Conservation (phyloP, 2,329 filamentous ascomycete species). For the Camillea tinctor region DNA sequence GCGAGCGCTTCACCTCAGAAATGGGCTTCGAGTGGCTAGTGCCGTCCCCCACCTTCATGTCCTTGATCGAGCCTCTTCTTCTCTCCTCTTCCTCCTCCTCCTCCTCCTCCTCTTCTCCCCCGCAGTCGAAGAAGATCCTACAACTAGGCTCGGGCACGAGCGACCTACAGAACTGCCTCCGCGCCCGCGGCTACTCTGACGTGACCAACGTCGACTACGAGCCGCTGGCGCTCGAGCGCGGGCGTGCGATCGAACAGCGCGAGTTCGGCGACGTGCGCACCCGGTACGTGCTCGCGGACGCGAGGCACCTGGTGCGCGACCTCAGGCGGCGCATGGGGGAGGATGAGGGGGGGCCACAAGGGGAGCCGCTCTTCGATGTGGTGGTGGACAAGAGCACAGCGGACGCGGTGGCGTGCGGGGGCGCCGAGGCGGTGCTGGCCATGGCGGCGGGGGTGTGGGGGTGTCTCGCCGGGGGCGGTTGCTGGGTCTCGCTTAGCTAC, state of each 20-base stretch:
- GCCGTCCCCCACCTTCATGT: slow-evolving; percentile 41
- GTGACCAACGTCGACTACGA: slow-evolving; percentile 52
- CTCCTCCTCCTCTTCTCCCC: too few species aligned
- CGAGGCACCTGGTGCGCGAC: slow-evolving; percentile 35
- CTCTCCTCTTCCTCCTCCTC: too few species aligned
- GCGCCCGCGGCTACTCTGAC: slow-evolving; percentile 39
- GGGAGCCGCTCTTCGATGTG: slow-evolving; percentile 38
- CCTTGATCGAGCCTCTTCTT: slow-evolving; percentile 40
- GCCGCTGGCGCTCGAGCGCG: slow-evolving; percentile 45
- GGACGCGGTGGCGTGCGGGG: slow-evolving; percentile 49
- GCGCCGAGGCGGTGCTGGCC: slow-evolving; percentile 34
- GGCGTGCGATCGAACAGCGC: slow-evolving; percentile 38
- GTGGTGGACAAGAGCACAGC: slow-evolving; percentile 50
- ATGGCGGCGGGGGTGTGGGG: slow-evolving; percentile 40
- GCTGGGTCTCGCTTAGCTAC: slow-evolving; percentile 51
- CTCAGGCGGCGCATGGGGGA: neutral
- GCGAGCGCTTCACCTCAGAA: slow-evolving; percentile 44
- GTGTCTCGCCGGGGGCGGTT: slow-evolving; percentile 35
- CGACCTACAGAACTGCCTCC: slow-evolving; percentile 48
- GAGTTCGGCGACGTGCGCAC: slow-evolving; percentile 45
- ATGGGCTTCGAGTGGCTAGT: slow-evolving; percentile 48
- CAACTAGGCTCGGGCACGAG: slow-evolving; percentile 52
- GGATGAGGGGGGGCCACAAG: too few species aligned
- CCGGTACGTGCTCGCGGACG: slow-evolving; percentile 45
- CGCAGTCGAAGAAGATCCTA: too few species aligned